Percentiles rank a stretch among this genome's conserved stretches.
Evolutionary conservation across 1,139 yeast species (phyloP).

Genomic region (Saccharomyces pastorianus): DNA sequence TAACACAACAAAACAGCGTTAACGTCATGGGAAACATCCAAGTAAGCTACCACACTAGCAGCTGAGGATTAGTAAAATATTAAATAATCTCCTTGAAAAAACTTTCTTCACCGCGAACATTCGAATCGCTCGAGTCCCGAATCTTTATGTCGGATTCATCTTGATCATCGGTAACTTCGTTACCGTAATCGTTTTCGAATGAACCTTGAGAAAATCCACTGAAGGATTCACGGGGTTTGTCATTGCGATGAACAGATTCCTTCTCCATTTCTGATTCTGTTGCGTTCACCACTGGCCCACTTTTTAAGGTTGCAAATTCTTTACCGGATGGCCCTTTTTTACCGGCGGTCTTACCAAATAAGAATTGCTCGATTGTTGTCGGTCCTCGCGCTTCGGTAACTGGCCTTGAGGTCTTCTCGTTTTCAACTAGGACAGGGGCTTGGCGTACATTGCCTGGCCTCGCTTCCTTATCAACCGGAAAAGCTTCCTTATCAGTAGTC

Average conservation of each 20-base stretch:
- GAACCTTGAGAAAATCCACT: slow-evolving; percentile 20
- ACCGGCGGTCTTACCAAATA: neutral
- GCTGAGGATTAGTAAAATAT: neutral
- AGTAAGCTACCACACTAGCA: neutral
- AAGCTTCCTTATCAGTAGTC: neutral
- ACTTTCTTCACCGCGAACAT: neutral
- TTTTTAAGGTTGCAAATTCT: neutral
- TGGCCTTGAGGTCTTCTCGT: neutral
- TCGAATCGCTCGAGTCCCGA: neutral
- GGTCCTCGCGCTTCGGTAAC: neutral
- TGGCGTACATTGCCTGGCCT: neutral
- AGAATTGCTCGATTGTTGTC: neutral
- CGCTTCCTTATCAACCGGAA: neutral
- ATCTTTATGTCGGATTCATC: neutral
- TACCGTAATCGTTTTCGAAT: neutral
- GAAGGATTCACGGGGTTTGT: slow-evolving; percentile 17
- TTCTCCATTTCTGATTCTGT: neutral
- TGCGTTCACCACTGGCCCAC: neutral
- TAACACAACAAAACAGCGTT: neutral
- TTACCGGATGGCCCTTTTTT: neutral
- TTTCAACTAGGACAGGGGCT: neutral
- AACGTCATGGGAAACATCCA: neutral
- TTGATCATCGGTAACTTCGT: neutral
- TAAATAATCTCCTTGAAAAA: neutral
- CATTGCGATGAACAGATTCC: neutral